Base-by-base conservation (phyloP, 805 yeast species). In the Phaffomyces antillensis region DNA sequence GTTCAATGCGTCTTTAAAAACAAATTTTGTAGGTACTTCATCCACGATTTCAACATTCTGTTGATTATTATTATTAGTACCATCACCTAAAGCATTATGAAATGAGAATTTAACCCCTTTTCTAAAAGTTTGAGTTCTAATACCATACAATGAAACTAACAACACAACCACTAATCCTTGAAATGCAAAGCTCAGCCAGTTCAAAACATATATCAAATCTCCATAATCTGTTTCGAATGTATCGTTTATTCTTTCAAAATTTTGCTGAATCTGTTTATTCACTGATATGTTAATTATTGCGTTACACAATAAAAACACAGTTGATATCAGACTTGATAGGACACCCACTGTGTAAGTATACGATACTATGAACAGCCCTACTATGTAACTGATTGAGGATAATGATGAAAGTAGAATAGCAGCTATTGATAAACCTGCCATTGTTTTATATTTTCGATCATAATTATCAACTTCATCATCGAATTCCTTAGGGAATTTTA, bases 131-230 rank as follows among this genome's bases (percentile, higher is more conserved):
- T 30, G 15, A 20, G 35, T 23, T 32, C 39, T 25, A 1, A 44
- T 37, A 2, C 32, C 20, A 36, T 34, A 37, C 20, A 44, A n/a
- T 2, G 42, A 32, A 12, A 28, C 23, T 18, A 44, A 16, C 30
- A 44, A 12, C 23, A n/a, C 39, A 13, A 44, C 47, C 8, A 41
- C 40, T 3, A 44, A 30, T 4, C 30, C 24, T 25, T 43, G 46
- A n/a, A 43, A 39, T 6, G 46, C 46, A 31, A 40, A 37, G n/a
- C 39, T 31, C 5, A 44, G 25, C 47, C 47, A 41, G 20, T 40
- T 44, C 36, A 38, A 40, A 1, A 41, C 42, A 34, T 32, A 44
- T 7, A 44, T 33, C 16, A 35, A n/a, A 11, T 37, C 42, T 5
- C 47, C 47, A 17, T 25, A 37, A 23, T 41, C 38, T 17, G 42